Conservation (phyloP, 306 rosid genomes). For the Oxytropis ochrocephala region DNA sequence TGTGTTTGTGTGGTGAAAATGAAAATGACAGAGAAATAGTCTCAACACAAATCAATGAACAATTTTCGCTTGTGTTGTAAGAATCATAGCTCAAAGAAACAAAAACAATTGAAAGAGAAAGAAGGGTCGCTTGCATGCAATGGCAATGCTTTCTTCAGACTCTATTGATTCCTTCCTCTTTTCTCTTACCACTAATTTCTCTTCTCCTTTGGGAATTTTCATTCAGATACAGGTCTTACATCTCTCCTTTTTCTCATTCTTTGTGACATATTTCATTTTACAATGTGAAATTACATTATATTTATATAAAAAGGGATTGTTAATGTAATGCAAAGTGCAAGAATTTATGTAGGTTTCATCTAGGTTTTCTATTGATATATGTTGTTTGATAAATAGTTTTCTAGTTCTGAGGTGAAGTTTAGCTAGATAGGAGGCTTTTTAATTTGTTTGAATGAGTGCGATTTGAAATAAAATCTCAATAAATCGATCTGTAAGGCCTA, state of each 20-base stretch:
- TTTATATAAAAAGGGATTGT: too few species aligned
- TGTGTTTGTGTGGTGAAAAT: slow-evolving; percentile 30
- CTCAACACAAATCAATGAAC: not conserved
- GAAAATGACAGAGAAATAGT: slow-evolving; percentile 17
- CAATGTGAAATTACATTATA: not conserved
- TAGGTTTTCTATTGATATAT: too few species aligned
- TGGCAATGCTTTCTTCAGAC: slow-evolving; percentile 49
- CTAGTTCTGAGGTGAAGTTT: too few species aligned
- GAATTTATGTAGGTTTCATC: too few species aligned
- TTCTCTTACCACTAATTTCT: slow-evolving; percentile 45
- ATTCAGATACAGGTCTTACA: slow-evolving; percentile 71
- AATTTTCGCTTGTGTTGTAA: slow-evolving; percentile 8
- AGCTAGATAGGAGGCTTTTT: too few species aligned
- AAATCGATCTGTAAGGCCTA: too few species aligned
- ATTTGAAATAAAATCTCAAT: too few species aligned
- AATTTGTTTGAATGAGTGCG: too few species aligned
- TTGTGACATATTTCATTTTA: not conserved
- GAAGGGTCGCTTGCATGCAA: slow-evolving; percentile 4
- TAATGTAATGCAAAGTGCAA: too few species aligned
- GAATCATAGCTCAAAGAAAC: slow-evolving; percentile 6
- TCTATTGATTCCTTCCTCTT: slow-evolving; percentile 69
- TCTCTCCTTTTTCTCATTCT: not conserved
- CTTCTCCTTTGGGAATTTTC: slow-evolving; percentile 52
- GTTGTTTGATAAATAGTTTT: too few species aligned
- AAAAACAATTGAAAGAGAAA: slow-evolving; percentile 3